phyloP scores from a whole-genome alignment of 257 asterid genomes.

The Eucommia ulmoides region DNA sequence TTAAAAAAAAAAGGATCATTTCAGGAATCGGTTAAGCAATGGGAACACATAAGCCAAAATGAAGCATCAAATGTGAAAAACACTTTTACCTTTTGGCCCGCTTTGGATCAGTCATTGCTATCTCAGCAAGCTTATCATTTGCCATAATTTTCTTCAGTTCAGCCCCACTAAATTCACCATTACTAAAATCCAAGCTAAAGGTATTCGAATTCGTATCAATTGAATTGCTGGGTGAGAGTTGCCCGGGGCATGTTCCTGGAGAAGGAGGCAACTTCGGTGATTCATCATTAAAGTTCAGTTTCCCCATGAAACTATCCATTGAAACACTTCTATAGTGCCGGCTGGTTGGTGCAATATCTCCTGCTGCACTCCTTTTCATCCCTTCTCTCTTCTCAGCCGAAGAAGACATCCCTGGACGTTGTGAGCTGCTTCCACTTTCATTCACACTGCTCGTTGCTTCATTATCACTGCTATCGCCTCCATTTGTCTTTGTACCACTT shows the following conservation, averaged over 20 bases:
- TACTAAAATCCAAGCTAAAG: slow-evolving; percentile 47
- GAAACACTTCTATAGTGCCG: slow-evolving; percentile 85
- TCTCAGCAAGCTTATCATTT: slow-evolving; percentile 56
- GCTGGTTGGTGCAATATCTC: slow-evolving; percentile 60
- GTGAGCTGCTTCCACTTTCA: slow-evolving; percentile 42
- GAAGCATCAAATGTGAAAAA: neutral
- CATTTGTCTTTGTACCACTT: slow-evolving; percentile 45
- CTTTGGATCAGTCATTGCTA: slow-evolving; percentile 56
- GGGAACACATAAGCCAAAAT: neutral
- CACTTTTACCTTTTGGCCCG: slow-evolving; percentile 55
- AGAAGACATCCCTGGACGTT: slow-evolving; percentile 20
- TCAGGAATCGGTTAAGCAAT: slow-evolving; percentile 5
- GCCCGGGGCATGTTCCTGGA: slow-evolving; percentile 45
- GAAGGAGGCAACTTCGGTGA: slow-evolving; percentile 64
- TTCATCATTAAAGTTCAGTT: slow-evolving; percentile 56
- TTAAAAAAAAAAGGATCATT: too few species aligned
- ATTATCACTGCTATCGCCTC: slow-evolving; percentile 46
- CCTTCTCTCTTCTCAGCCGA: slow-evolving; percentile 50
- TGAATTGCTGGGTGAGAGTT: slow-evolving; percentile 36
- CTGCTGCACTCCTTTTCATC: slow-evolving; percentile 56
- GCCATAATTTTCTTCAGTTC: slow-evolving; percentile 60
- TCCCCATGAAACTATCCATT: slow-evolving; percentile 84
- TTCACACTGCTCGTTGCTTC: slow-evolving; percentile 58
- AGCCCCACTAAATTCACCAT: slow-evolving; percentile 54
- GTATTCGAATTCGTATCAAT: slow-evolving; percentile 32